These are phyloP conservation scores for Jacaranda mimosifolia DNA, from an alignment of 257 asterid species.

Conservation along the genomic window DNA sequence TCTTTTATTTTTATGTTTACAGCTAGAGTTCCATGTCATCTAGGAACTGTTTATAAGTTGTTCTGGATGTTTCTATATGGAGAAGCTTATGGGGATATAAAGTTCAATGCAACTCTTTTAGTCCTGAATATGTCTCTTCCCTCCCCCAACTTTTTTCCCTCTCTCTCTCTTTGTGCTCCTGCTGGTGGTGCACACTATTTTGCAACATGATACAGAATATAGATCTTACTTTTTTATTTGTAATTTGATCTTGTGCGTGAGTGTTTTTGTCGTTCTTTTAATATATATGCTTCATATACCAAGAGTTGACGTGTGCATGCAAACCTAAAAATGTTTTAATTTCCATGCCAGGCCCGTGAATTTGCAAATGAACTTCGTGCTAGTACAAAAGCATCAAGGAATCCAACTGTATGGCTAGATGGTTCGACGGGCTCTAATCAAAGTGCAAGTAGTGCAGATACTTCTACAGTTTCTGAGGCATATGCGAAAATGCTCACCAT, in stretches of 20 bases:
- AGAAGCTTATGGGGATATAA: slow-evolving; percentile 6
- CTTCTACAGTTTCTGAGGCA: slow-evolving; percentile 95
- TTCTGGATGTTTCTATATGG: slow-evolving; percentile 2
- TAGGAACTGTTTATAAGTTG: slow-evolving; percentile 21
- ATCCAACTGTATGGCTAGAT: slow-evolving; percentile 98
- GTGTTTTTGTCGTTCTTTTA: slow-evolving; percentile 18
- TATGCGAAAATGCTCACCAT: slow-evolving; percentile 96
- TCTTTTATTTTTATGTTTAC: slow-evolving; percentile 19
- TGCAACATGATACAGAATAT: slow-evolving; percentile 13
- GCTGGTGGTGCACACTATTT: background rate
- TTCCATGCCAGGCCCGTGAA: slow-evolving; percentile 87
- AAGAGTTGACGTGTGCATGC: background rate
- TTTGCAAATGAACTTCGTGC: slow-evolving; percentile 99
- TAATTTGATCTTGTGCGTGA: slow-evolving; percentile 13
- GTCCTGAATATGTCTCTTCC: background rate
- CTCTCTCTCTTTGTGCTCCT: slow-evolving; percentile 1
- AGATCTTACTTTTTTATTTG: slow-evolving; percentile 4
- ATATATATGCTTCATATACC: slow-evolving; percentile 3
- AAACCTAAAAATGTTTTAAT: slow-evolving; percentile 35
- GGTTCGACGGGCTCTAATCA: slow-evolving; percentile 91
- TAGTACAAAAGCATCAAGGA: slow-evolving; percentile 93
- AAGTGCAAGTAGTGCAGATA: slow-evolving; percentile 80
- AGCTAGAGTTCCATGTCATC: slow-evolving; percentile 27
- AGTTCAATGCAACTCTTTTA: slow-evolving; percentile 1
- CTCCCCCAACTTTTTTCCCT: too few species aligned